These are phyloP conservation scores for Cordyceps tenuipes DNA, from an alignment of 2,329 filamentous ascomycete genomes.

Conservation along the genomic window DNA sequence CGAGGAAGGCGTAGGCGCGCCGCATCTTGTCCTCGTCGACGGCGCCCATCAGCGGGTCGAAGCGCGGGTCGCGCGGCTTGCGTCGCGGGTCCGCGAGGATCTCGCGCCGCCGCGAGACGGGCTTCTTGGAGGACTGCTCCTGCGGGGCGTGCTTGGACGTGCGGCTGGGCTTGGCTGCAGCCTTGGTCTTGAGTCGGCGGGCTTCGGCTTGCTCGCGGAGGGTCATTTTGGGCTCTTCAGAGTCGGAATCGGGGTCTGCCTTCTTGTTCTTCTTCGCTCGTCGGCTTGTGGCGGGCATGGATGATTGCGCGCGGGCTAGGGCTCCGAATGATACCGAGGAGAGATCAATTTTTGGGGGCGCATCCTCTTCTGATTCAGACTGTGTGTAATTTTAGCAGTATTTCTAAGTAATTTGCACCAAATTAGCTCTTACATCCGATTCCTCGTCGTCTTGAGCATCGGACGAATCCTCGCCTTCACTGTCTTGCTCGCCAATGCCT, in stretches of 20 bases:
- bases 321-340: constrained; percentile 76
- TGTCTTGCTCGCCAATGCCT: constrained; percentile 19
- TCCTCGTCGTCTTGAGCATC: constrained; percentile 23
- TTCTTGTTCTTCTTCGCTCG: constrained; percentile 24
- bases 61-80: constrained; percentile 77
- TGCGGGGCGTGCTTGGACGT: constrained; percentile 83
- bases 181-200: constrained; percentile 11
- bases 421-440: constrained; percentile 18
- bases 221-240: constrained; percentile 11
- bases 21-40: constrained; percentile 51
- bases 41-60: constrained; percentile 54
- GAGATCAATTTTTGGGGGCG: constrained; percentile 33
- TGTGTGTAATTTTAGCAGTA: constrained; percentile 3
- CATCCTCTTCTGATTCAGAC: constrained; percentile 24
- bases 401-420: background rate
- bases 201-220: constrained; percentile 27
- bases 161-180: constrained; percentile 16
- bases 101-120: constrained; percentile 72
- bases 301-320: constrained; percentile 77
- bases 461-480: constrained; percentile 24
- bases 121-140: constrained; percentile 71
- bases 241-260: constrained; percentile 19
- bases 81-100: constrained; percentile 50
- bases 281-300: constrained; percentile 36
- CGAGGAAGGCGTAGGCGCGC: constrained; percentile 78